Evolutionary conservation across 371 early-diverging fungal genomes (phyloP).

Genomic region (Apophysomyces ossiformis): DNA sequence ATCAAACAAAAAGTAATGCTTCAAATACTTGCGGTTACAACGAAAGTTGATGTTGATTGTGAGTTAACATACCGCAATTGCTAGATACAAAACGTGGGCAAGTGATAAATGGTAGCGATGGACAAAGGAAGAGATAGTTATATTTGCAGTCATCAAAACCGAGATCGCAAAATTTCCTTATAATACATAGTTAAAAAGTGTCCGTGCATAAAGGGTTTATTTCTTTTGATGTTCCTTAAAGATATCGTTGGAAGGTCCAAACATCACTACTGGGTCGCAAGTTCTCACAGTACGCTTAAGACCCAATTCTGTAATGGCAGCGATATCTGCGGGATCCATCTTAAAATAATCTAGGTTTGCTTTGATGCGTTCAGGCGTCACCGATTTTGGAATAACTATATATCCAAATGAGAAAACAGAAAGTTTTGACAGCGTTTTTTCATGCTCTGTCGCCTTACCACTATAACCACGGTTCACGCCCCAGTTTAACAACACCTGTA

Average conservation of each 20-base stretch:
- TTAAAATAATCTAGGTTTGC: constrained; percentile 47
- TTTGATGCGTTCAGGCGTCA: constrained; percentile 48
- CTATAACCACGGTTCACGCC: constrained; percentile 67
- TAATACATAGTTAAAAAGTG: too few species aligned
- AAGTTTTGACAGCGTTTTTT: background rate
- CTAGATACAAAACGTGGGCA: too few species aligned
- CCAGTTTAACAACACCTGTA: constrained; percentile 82
- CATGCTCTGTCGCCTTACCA: constrained; percentile 18
- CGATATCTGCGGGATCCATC: constrained; percentile 41
- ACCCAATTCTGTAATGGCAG: constrained; percentile 36
- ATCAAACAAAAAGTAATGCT: too few species aligned
- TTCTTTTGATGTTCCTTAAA: constrained; percentile 33
- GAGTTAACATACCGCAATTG: too few species aligned
- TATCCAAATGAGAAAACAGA: constrained; percentile 20
- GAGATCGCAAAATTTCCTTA: too few species aligned
- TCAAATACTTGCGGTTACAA: too few species aligned
- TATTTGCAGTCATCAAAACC: too few species aligned
- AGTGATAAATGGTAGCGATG: too few species aligned
- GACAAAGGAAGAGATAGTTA: too few species aligned
- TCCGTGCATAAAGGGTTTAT: too few species aligned
- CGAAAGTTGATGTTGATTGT: too few species aligned
- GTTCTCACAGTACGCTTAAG: constrained; percentile 29
- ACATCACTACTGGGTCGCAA: constrained; percentile 39
- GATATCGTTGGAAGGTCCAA: constrained; percentile 36
- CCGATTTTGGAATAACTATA: constrained; percentile 64